These are phyloP conservation scores for Brasenia schreberi DNA, from an alignment of 164 flowering plant genomes.

Conservation along the genomic window DNA sequence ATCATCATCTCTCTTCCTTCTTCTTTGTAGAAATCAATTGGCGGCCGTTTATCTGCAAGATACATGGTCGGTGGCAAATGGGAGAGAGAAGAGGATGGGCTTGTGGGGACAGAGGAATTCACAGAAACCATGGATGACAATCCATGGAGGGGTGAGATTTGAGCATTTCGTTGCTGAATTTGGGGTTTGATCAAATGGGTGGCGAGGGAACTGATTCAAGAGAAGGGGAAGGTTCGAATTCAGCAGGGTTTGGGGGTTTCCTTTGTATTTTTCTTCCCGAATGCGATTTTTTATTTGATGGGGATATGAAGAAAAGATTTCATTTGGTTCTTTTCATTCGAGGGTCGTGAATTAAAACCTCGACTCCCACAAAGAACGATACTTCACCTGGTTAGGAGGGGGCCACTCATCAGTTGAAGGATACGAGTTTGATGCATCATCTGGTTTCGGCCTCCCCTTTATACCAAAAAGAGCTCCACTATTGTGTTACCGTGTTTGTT, in stretches of 20 bases:
- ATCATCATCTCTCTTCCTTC: constrained; percentile 51
- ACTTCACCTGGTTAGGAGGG: no score
- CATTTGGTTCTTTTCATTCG: no score
- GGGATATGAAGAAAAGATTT: no score
- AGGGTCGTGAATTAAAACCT: no score
- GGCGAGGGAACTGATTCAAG: neutral
- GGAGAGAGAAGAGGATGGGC: neutral
- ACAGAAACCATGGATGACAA: neutral
- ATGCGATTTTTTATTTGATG: no score
- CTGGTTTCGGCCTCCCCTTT: no score
- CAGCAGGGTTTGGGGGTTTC: neutral
- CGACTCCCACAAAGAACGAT: no score
- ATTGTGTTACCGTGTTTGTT: no score
- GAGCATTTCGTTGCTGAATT: neutral
- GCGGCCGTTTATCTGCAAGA: constrained; percentile 43
- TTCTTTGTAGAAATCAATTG: constrained; percentile 50
- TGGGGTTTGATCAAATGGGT: neutral
- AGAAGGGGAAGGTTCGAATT: neutral
- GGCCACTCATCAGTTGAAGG: no score
- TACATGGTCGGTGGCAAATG: constrained; percentile 23
- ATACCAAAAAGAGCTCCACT: no score
- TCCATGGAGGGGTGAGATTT: neutral
- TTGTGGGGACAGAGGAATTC: neutral
- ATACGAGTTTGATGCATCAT: no score
- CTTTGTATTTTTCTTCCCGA: no score